Percentiles rank a stretch among this genome's conserved stretches.
These are phyloP conservation scores for Casuarina equisetifolia DNA, from an alignment of 306 rosid genomes.

Conservation along the genomic window DNA sequence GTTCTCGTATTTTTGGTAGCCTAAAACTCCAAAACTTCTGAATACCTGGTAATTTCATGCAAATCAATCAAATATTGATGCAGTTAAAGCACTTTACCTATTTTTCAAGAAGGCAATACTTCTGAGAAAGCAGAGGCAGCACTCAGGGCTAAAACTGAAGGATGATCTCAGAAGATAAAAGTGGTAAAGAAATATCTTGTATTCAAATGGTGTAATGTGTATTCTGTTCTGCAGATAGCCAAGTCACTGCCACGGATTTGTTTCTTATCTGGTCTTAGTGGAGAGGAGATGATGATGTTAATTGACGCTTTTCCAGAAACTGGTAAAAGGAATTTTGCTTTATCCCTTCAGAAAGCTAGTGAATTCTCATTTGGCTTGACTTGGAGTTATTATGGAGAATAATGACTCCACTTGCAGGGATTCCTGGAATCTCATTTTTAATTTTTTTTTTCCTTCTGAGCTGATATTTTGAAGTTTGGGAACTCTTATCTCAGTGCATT, in stretches of 20 bases:
- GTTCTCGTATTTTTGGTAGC: not conserved
- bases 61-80: constrained; percentile 4
- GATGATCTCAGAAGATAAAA: not conserved
- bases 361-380: not conserved
- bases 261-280: constrained; percentile 86
- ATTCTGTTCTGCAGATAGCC: constrained; percentile 54
- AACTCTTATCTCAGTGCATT: not conserved
- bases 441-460: too few relatives aligned
- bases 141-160: not conserved
- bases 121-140: not conserved
- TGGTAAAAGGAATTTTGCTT: constrained; percentile 41
- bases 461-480: not conserved
- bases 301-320: constrained; percentile 85
- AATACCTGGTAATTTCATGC: not conserved
- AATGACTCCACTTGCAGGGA: not conserved
- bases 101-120: not conserved
- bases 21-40: not conserved
- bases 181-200: constrained; percentile 4
- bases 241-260: constrained; percentile 86
- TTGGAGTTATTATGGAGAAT: not conserved
- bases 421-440: not conserved
- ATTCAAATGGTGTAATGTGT: constrained; percentile 21
- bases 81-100: not conserved
- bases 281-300: constrained; percentile 97
- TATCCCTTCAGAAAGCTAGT: not conserved